Percentiles rank a stretch among this genome's conserved stretches.
Conservation (phyloP, 768 basidiomycete species). For the Lentinula guzmanii region DNA sequence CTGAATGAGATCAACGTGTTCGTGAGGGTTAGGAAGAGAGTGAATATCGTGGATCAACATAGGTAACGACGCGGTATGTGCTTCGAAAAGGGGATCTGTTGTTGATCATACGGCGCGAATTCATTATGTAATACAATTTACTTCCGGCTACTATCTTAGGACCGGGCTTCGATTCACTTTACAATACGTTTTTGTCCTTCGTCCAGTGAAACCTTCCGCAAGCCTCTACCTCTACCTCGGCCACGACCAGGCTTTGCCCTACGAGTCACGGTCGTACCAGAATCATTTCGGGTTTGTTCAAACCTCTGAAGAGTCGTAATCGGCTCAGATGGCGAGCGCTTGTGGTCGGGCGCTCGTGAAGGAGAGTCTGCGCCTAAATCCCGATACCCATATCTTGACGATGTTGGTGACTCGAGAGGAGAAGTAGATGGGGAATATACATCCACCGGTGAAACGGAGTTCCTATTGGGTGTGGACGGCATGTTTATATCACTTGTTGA, state of each 20-base stretch:
- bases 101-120: background rate
- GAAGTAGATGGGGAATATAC: background rate
- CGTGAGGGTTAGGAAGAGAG: background rate
- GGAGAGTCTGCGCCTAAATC: background rate
- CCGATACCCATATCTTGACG: background rate
- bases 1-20: background rate
- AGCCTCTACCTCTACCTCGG: background rate
- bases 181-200: background rate
- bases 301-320: background rate
- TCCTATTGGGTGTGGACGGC: background rate
- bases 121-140: background rate
- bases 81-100: background rate
- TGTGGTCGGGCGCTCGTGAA: background rate
- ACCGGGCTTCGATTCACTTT: too few relatives aligned
- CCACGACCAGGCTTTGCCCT: background rate
- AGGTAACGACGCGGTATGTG: background rate
- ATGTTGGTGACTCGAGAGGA: background rate
- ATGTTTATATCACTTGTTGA: conserved; percentile 1
- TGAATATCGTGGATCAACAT: background rate
- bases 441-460: background rate
- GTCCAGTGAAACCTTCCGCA: background rate
- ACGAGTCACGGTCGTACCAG: background rate
- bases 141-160: too few relatives aligned
- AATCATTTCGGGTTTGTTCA: background rate
- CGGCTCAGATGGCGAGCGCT: background rate